These are phyloP conservation scores for Periconia macrospinosa DNA, from an alignment of 2,329 filamentous ascomycete species.

Conservation along the genomic window DNA sequence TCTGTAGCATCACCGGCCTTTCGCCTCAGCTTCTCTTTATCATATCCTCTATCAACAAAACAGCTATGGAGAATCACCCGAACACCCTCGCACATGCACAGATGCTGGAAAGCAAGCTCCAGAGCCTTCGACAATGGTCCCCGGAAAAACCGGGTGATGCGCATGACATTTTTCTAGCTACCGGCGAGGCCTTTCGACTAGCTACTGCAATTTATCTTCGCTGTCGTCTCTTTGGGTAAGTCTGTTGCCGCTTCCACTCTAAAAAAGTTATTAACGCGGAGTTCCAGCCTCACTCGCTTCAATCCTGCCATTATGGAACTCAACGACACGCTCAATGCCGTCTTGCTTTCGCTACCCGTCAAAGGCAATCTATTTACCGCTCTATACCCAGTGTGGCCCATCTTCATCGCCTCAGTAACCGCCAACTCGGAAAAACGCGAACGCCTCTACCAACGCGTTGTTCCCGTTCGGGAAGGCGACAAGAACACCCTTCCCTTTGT, in stretches of 20 bases:
- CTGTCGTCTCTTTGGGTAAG: slow-evolving; percentile 35
- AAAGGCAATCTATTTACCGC: slow-evolving; percentile 37
- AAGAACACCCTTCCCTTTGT: slow-evolving; percentile 36
- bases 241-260: neutral
- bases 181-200: slow-evolving; percentile 34
- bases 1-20: slow-evolving; percentile 28
- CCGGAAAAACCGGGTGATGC: slow-evolving; percentile 22
- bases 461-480: slow-evolving; percentile 35
- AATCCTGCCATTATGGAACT: slow-evolving; percentile 32
- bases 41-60: slow-evolving; percentile 31
- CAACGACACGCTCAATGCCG: slow-evolving; percentile 24
- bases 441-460: slow-evolving; percentile 32
- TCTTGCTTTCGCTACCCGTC: slow-evolving; percentile 32
- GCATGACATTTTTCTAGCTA: slow-evolving; percentile 30
- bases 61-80: slow-evolving; percentile 17
- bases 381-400: slow-evolving; percentile 36
- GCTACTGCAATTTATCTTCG: slow-evolving; percentile 36
- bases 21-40: slow-evolving; percentile 33
- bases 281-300: slow-evolving; percentile 30
- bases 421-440: slow-evolving; percentile 35
- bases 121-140: slow-evolving; percentile 32
- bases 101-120: slow-evolving; percentile 26
- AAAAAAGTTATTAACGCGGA: slow-evolving; percentile 2
- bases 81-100: slow-evolving; percentile 28
- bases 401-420: slow-evolving; percentile 37